Percentiles rank a stretch among this genome's conserved stretches.
Conservation (phyloP, 768 basidiomycete genomes). For the Inosperma sp. region DNA sequence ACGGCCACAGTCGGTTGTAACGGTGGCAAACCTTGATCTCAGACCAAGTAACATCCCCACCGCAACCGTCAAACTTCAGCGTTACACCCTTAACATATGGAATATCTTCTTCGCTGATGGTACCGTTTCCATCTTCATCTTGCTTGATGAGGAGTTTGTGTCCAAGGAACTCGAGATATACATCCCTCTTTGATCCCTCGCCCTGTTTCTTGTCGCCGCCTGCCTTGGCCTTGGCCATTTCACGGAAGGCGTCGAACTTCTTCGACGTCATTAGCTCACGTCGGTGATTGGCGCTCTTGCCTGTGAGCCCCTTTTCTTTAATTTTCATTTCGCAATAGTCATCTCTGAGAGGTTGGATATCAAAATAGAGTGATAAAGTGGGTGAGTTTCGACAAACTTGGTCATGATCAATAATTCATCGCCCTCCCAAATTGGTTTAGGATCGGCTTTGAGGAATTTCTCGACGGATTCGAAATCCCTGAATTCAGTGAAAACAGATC, state of each 20-base stretch:
- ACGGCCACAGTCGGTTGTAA: too few relatives aligned
- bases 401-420: constrained; percentile 78
- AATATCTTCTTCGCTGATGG: constrained; percentile 56
- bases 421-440: constrained; percentile 77
- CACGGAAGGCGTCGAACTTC: constrained; percentile 75
- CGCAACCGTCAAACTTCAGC: constrained; percentile 54
- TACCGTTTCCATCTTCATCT: constrained; percentile 57
- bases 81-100: constrained; percentile 53
- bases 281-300: constrained; percentile 59
- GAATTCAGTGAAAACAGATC: constrained; percentile 93
- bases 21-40: constrained; percentile 44
- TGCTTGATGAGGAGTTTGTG: constrained; percentile 59
- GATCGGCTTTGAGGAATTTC: constrained; percentile 74
- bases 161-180: constrained; percentile 74
- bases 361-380: neutral
- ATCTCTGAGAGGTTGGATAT: constrained; percentile 41
- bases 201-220: constrained; percentile 28
- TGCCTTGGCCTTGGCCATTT: constrained; percentile 45
- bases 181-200: constrained; percentile 43
- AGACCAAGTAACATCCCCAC: constrained; percentile 44
- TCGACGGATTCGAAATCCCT: constrained; percentile 62
- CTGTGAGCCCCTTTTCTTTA: constrained; percentile 85
- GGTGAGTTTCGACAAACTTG: constrained; percentile 52
- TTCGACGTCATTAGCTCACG: constrained; percentile 45
- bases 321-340: constrained; percentile 95